Evolutionary conservation across 345 rosid genomes (phyloP), one percentile per base, ranked within the genome.

Genomic region (Brassica cretica): DNA sequence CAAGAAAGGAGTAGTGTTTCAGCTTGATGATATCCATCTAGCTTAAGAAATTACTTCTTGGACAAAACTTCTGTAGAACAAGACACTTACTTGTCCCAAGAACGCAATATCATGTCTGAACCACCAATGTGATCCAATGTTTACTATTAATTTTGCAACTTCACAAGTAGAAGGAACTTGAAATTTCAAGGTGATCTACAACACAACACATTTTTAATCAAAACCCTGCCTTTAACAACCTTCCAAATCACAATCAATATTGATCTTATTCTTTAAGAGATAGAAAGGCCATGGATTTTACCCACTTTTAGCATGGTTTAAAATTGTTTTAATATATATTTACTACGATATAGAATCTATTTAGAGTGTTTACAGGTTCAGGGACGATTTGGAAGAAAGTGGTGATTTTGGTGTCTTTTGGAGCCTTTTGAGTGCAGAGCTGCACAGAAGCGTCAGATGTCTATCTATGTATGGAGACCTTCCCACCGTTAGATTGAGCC

Each of bases 61-160:
- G 27, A 37, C 62, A 0, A 76, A 65, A 6, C 0, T 3, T 2
- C n/a, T 15, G 12, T 3, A 58, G 56, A 41, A 24, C 15, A 58
- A 7, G 24, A 59, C 46, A 76, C 27, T 41, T 74, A 93, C 99
- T 89, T 93, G 88, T 93, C 96, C 98, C 98, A 95, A 72, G 98
- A 89, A 81, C 93, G 97, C 80, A 91, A 71, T 58, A 78, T 60
- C 94, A 95, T 87, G 71, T 90, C 94, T 49, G 96, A 82, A 80
- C 97, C 98, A 84, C 88, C 89, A 58, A 89, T 86, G 77, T 7
- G 93, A 83, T 75, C 85, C 94, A 69, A 95, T 92, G 87, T 80
- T 88, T 71, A 92, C 90, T 83, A 95, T 87, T 80, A 93, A 69
- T 53, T 91, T 92, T 2, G 93, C 84, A 44, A 87, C 81, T 79